Conservation (phyloP, 1,284 basidiomycete genomes). For the Microbotryum intermedium region DNA sequence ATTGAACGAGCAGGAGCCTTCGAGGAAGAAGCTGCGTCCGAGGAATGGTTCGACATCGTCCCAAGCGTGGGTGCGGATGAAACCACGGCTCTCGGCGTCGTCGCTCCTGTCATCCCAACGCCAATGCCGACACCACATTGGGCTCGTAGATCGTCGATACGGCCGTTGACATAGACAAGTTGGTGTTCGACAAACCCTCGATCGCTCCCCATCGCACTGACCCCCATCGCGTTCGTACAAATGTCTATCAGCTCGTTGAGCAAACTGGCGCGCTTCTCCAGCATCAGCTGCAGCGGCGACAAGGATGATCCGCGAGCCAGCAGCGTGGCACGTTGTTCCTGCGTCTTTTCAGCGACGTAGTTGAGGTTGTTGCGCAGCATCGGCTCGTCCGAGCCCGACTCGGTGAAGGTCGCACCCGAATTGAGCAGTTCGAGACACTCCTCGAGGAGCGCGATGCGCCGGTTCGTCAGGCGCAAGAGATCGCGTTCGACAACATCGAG, state of each 20-base stretch:
- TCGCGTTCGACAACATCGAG: neutral
- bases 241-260: neutral
- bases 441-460: conserved; percentile 6
- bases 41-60: too few species aligned
- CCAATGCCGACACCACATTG: neutral
- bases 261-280: neutral
- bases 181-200: neutral
- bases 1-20: too few species aligned
- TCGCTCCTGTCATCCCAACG: too few species aligned
- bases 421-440: conserved; percentile 8
- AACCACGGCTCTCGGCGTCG: too few species aligned
- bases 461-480: conserved; percentile 8
- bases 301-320: neutral
- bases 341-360: neutral
- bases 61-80: too few species aligned
- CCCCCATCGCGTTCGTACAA: neutral
- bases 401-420: neutral
- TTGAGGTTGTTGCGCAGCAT: neutral
- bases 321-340: neutral
- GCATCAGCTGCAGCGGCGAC: neutral
- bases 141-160: neutral
- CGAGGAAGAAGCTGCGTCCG: too few species aligned
- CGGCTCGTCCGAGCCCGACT: neutral
- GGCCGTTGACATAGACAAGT: neutral
- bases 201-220: too few species aligned